Conservation (phyloP, 176 grass and related monocot genomes). For the Oryza coarctata region DNA sequence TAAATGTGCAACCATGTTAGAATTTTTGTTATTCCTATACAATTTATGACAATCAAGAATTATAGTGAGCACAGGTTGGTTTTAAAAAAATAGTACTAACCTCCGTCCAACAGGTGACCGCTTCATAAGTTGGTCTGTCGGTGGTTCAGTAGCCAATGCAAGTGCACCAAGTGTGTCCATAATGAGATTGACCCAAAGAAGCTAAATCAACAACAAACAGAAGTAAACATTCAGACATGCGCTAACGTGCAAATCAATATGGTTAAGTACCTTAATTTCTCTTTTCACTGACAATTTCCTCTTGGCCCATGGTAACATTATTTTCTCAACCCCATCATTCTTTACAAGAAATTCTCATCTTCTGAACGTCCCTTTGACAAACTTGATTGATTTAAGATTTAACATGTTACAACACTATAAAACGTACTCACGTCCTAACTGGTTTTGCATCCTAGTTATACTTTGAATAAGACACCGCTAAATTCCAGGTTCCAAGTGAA, state of each 20-base stretch:
- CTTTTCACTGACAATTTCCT: conserved; percentile 9
- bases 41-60: conserved; percentile 15
- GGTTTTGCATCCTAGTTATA: conserved; percentile 2
- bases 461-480: background rate
- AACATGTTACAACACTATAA: background rate
- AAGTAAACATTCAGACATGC: conserved; percentile 20
- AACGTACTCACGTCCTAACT: background rate
- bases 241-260: background rate
- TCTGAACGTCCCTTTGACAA: background rate
- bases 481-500: conserved; percentile 17
- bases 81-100: conserved; percentile 25
- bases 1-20: conserved; percentile 20
- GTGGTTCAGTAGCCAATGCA: conserved; percentile 96
- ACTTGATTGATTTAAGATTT: background rate
- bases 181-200: conserved; percentile 98
- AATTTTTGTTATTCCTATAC: conserved; percentile 9
- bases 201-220: conserved; percentile 49
- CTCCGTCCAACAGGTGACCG: conserved; percentile 72
- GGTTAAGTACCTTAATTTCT: background rate
- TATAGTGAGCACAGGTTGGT: background rate
- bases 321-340: conserved; percentile 17
- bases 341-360: background rate
- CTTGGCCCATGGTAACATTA: background rate
- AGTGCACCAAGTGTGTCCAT: conserved; percentile 99
- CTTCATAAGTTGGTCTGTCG: conserved; percentile 82